phyloP scores from a whole-genome alignment of 805 yeast genomes.

The Candida cerambycidarum region DNA sequence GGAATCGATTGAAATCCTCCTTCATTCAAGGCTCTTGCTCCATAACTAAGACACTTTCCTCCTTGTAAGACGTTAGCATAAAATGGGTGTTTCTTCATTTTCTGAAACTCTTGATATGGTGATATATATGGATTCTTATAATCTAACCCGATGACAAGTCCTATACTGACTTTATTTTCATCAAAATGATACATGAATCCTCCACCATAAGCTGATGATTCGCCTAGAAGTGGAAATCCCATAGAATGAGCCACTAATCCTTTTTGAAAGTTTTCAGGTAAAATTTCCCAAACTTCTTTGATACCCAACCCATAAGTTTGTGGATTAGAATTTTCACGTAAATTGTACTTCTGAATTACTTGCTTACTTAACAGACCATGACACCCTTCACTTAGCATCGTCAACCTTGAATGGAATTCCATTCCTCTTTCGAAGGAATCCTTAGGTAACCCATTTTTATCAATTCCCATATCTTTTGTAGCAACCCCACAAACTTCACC shows the following conservation, averaged over 20 bases:
- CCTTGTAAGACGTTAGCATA: conserved; percentile 73
- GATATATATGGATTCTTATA: conserved; percentile 93
- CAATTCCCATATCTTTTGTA: conserved; percentile 88
- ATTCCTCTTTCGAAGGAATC: conserved; percentile 91
- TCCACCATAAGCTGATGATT: conserved; percentile 79
- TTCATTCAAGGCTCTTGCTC: conserved; percentile 94
- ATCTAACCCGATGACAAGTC: conserved; percentile 93
- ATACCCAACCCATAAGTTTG: conserved; percentile 97
- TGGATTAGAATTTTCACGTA: conserved; percentile 62
- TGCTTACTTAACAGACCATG: conserved; percentile 90
- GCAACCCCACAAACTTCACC: conserved; percentile 82
- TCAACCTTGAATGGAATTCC: conserved; percentile 91
- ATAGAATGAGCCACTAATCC: conserved; percentile 85
- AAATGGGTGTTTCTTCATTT: conserved; percentile 88
- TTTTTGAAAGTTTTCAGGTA: conserved; percentile 71
- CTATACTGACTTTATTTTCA: conserved; percentile 86
- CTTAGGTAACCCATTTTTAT: conserved; percentile 72
- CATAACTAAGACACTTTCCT: conserved; percentile 92
- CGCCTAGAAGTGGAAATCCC: conserved; percentile 75
- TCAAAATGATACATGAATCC: conserved; percentile 98
- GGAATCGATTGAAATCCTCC: conserved; percentile 97
- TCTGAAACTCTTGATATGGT: conserved; percentile 95
- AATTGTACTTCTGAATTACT: conserved; percentile 63
- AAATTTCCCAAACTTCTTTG: conserved; percentile 96
- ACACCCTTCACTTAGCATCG: conserved; percentile 96